Evolutionary conservation across 2,329 filamentous ascomycete species (phyloP).

Genomic region (Byssoonygena ceratinophila): DNA sequence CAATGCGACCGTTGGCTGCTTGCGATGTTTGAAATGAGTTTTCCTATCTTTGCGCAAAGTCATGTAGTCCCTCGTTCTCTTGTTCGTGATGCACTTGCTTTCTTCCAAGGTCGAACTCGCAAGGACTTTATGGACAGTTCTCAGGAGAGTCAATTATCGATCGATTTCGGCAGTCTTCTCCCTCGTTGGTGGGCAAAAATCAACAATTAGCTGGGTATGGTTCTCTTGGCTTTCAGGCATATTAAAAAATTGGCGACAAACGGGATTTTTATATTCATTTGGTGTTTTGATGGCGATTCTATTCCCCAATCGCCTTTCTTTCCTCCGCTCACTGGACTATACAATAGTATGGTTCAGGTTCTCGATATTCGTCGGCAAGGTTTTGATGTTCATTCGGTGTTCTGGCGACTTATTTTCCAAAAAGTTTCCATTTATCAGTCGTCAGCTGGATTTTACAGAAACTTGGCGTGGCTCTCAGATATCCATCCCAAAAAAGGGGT

Average conservation of each 20-base stretch:
- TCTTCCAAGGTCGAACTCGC: background rate
- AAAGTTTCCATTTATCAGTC: background rate
- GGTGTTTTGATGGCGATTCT: background rate
- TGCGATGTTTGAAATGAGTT: background rate
- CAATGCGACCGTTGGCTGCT: background rate
- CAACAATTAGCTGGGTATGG: background rate
- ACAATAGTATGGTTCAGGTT: too few relatives aligned
- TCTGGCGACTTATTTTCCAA: background rate
- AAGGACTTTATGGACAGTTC: background rate
- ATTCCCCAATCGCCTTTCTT: background rate
- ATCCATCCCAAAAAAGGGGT: too few relatives aligned
- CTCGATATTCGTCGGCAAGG: too few relatives aligned
- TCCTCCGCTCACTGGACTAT: background rate
- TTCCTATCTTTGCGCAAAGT: background rate
- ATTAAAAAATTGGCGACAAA: background rate
- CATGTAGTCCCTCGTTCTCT: slow-evolving; percentile 45
- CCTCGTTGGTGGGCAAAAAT: background rate
- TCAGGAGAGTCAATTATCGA: background rate
- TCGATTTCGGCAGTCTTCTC: background rate
- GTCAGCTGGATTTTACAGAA: background rate
- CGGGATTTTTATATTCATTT: background rate
- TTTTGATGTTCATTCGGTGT: background rate
- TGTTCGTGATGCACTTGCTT: slow-evolving; percentile 9
- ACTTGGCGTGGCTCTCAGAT: too few relatives aligned
- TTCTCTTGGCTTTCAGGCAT: background rate